These are phyloP conservation scores for Fraxinus ornus DNA, from an alignment of 305 asterid species.

Conservation along the genomic window DNA sequence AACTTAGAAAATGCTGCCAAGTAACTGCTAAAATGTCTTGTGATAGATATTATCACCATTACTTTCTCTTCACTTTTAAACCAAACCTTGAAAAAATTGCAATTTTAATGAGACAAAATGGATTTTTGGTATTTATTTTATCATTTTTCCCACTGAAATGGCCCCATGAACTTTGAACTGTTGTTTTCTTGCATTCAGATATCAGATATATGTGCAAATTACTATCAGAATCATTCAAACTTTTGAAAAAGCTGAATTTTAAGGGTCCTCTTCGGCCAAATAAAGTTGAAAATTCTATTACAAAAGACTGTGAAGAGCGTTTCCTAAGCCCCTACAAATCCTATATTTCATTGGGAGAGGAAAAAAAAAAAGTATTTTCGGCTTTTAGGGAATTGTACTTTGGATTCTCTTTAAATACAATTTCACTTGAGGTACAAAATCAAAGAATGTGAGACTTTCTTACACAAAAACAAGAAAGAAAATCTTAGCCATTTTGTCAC, in stretches of 20 bases:
- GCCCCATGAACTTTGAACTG: conserved; percentile 24
- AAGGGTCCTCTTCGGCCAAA: conserved; percentile 36
- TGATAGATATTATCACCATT: background rate
- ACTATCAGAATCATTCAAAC: conserved; percentile 45
- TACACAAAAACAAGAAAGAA: background rate
- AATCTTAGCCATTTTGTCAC: background rate
- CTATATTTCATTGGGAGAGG: conserved; percentile 27
- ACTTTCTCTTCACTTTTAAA: background rate
- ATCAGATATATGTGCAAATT: conserved; percentile 30
- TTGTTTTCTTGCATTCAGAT: conserved; percentile 59
- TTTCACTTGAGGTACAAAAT: conserved; percentile 7
- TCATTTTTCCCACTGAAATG: conserved; percentile 15
- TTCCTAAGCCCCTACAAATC: conserved; percentile 40
- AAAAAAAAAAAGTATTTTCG: conserved; percentile 40
- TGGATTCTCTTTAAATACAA: conserved; percentile 47
- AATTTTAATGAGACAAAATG: background rate
- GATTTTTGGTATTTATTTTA: background rate
- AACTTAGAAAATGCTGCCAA: background rate
- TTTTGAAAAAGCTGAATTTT: conserved; percentile 54
- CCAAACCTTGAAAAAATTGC: background rate
- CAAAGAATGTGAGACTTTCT: background rate
- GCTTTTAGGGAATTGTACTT: conserved; percentile 40
- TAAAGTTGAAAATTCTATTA: conserved; percentile 35
- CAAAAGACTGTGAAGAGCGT: conserved; percentile 32
- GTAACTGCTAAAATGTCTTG: background rate